These are phyloP conservation scores for Metschnikowia dekortorum DNA, from an alignment of 805 yeast genomes.

Conservation along the genomic window DNA sequence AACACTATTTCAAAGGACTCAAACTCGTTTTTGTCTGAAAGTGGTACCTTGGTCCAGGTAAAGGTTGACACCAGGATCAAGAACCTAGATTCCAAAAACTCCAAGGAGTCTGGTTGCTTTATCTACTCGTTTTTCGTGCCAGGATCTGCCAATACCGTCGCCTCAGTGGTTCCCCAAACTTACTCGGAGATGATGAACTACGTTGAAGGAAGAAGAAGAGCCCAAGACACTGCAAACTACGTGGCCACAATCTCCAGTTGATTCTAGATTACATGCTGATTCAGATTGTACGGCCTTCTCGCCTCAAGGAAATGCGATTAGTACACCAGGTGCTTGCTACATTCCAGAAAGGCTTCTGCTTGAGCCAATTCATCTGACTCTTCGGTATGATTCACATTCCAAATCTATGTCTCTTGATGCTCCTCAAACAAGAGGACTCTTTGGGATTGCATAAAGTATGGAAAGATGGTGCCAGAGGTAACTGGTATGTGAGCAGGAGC, in stretches of 20 bases:
- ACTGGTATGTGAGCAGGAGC: no score
- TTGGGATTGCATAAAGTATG: no score
- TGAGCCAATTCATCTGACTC: no score
- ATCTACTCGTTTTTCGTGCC: conserved; percentile 88
- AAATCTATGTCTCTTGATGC: no score
- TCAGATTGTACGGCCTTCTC: no score
- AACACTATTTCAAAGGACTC: conserved; percentile 48
- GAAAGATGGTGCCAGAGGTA: no score
- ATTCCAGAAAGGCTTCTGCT: no score
- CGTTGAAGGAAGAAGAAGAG: conserved; percentile 87
- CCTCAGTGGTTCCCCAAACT: conserved; percentile 79
- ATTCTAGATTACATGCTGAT: background rate
- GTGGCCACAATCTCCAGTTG: conserved; percentile 34
- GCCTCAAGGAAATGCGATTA: no score
- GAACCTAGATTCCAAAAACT: conserved; percentile 54
- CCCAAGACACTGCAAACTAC: conserved; percentile 71
- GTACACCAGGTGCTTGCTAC: no score
- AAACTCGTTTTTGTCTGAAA: conserved; percentile 58
- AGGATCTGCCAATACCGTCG: conserved; percentile 45
- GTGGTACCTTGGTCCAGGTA: conserved; percentile 89
- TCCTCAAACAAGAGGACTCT: no score
- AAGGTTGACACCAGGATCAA: conserved; percentile 81
- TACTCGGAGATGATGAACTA: conserved; percentile 91
- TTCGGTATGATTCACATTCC: no score
- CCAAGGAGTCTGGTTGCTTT: conserved; percentile 78